These are phyloP conservation scores for Smallanthus sonchifolius DNA, from an alignment of 129 eudicot species.

Conservation along the genomic window DNA sequence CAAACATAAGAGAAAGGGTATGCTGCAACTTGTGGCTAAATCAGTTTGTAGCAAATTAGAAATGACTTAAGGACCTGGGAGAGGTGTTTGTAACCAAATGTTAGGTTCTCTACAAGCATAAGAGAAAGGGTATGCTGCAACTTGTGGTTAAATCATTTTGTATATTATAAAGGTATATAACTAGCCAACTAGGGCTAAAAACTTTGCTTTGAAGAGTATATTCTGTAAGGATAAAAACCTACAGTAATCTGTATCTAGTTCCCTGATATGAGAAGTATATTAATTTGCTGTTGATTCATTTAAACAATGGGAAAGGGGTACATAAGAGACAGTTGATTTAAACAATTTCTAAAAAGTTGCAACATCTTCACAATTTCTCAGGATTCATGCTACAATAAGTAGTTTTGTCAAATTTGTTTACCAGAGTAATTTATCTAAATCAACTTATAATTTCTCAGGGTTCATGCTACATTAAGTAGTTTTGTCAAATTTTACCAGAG, in stretches of 20 bases:
- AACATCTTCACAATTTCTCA: constrained; percentile 1
- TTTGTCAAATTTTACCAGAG: background rate
- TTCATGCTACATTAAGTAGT: constrained; percentile 15
- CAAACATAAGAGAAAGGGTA: constrained; percentile 8
- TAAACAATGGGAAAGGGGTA: constrained; percentile 12
- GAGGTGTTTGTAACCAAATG: constrained; percentile 7
- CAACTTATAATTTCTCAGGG: background rate
- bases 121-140: constrained; percentile 6
- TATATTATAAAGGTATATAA: background rate
- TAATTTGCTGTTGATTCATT: background rate
- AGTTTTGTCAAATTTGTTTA: background rate
- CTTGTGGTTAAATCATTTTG: too few species aligned
- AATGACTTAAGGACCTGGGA: background rate
- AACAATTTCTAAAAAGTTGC: background rate
- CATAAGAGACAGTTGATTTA: background rate
- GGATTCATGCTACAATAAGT: constrained; percentile 11
- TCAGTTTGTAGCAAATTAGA: constrained; percentile 10
- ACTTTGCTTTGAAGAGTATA: background rate
- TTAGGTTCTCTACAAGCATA: constrained; percentile 7
- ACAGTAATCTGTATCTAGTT: background rate
- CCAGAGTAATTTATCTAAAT: constrained; percentile 5
- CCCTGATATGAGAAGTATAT: constrained; percentile 1
- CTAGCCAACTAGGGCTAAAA: background rate
- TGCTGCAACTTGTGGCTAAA: constrained; percentile 4
- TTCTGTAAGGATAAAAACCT: constrained; percentile 7